phyloP scores from a whole-genome alignment of 1,284 basidiomycete species.

The Malassezia yamatoensis region DNA sequence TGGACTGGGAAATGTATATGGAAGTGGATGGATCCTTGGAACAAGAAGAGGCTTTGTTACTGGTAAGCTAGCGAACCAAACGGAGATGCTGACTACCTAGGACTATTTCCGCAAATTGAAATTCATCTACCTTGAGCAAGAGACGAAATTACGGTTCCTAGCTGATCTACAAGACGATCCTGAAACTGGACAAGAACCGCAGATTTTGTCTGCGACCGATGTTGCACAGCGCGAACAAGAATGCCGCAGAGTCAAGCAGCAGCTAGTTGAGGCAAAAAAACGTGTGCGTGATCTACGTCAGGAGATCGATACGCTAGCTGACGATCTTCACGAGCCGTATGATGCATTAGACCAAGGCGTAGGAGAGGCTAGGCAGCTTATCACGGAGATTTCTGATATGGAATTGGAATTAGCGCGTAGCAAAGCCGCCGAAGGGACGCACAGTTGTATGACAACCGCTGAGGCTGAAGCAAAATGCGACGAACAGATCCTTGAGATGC shows the following conservation, averaged over 20 bases:
- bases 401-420: slow-evolving; percentile 37
- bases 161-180: slow-evolving; percentile 36
- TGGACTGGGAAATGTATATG: slow-evolving; percentile 37
- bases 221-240: slow-evolving; percentile 30
- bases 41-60: slow-evolving; percentile 28
- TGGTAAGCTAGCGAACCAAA: background rate
- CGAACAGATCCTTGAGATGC: slow-evolving; percentile 33
- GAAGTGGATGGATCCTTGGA: slow-evolving; percentile 32
- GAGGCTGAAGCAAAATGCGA: slow-evolving; percentile 34
- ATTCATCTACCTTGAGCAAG: slow-evolving; percentile 41
- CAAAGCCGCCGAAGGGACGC: slow-evolving; percentile 26
- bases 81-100: background rate
- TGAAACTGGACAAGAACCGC: slow-evolving; percentile 36
- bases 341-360: slow-evolving; percentile 20
- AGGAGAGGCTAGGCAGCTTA: slow-evolving; percentile 25
- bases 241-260: slow-evolving; percentile 31
- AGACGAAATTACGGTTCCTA: slow-evolving; percentile 42
- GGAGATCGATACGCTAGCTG: slow-evolving; percentile 29
- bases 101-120: slow-evolving; percentile 44
- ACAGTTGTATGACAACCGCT: slow-evolving; percentile 27
- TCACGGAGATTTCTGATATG: slow-evolving; percentile 35
- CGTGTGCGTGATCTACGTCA: slow-evolving; percentile 27
- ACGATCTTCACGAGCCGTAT: slow-evolving; percentile 27
- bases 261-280: slow-evolving; percentile 35
- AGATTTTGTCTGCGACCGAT: slow-evolving; percentile 32